Evolutionary conservation across 352 stramenopile genomes (phyloP).

Genomic region (Lagenidium sp.): DNA sequence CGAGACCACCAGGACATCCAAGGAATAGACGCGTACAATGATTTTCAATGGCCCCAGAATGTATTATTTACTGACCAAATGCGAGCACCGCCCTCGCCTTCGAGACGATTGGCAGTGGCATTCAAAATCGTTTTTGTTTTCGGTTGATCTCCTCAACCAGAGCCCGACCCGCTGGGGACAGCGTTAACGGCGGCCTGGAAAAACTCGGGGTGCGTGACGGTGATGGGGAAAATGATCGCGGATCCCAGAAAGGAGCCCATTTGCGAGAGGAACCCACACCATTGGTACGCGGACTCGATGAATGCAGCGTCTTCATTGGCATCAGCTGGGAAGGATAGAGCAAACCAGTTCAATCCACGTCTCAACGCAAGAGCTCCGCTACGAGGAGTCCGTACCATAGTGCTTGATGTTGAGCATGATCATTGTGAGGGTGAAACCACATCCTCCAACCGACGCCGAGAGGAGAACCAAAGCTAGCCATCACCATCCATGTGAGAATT

Average conservation of each 20-base stretch:
- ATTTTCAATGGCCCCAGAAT: no score
- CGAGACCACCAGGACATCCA: no score
- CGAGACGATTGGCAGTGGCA: no score
- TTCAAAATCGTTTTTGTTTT: no score
- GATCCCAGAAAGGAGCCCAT: slow-evolving; percentile 53
- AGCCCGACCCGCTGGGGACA: no score
- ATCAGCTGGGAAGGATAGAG: background rate
- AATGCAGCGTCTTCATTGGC: slow-evolving; percentile 4
- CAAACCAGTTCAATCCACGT: background rate
- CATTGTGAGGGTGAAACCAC: slow-evolving; percentile 69
- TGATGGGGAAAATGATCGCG: slow-evolving; percentile 51
- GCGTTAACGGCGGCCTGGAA: no score
- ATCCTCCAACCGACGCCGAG: slow-evolving; percentile 25
- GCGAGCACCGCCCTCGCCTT: no score
- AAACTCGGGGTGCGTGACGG: no score
- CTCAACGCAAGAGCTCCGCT: background rate
- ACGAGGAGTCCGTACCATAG: slow-evolving; percentile 23
- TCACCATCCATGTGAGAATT: background rate
- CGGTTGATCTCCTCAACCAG: no score
- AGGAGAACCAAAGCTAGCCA: background rate
- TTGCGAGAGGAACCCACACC: slow-evolving; percentile 55
- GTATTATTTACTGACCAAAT: no score
- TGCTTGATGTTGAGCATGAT: slow-evolving; percentile 65
- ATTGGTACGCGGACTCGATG: slow-evolving; percentile 36
- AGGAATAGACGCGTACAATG: no score